Evolutionary conservation across 495 filamentous ascomycete genomes (phyloP), one percentile per base, ranked within the genome.

Genomic region (Daldinia decipiens): DNA sequence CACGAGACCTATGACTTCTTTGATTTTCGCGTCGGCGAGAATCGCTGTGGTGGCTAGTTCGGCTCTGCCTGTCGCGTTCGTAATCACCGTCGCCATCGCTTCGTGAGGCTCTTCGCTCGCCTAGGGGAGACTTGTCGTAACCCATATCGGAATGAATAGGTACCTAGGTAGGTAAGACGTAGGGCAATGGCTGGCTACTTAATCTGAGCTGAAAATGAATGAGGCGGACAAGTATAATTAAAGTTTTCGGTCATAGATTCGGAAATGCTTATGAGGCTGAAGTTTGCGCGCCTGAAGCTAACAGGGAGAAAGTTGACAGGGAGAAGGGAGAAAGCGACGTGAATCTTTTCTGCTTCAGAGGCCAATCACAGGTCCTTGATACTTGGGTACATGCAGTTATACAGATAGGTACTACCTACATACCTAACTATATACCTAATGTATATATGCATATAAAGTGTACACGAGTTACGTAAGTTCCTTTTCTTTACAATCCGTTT

Each of bases 21-120:
- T 73, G 71, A 11, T 36, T 12, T 9, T 36, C 68, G 27, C 53
- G 63, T 56, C 74, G 71, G 19, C 74, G 56, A 2, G 58, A n/a
- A 15, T 79, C 74, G 32, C 74, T 64, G 26, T 47, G 72, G 47
- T 61, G 72, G 40, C 65, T 65, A 38, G 57, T 26, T 61, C 68
- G 65, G 56, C 66, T 73, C 17, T 52, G 67, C 60, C 63, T 66
- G 29, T 66, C 52, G 57, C 62, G 70, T 58, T 72, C 67, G 68
- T 70, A 66, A 51, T 62, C 65, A 7, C 58, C 68, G 13, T 70
- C 70, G 32, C 59, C 60, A 62, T 70, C 64, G 65, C 65, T 73
- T 36, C 57, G 65, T 51, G 70, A 68, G 65, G 61, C 65, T 58
- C 61, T 55, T 58, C 52, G 65, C 26, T 53, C 27, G 43, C 32